Conservation (phyloP, 441 rosid species). For the Croton setiger region DNA sequence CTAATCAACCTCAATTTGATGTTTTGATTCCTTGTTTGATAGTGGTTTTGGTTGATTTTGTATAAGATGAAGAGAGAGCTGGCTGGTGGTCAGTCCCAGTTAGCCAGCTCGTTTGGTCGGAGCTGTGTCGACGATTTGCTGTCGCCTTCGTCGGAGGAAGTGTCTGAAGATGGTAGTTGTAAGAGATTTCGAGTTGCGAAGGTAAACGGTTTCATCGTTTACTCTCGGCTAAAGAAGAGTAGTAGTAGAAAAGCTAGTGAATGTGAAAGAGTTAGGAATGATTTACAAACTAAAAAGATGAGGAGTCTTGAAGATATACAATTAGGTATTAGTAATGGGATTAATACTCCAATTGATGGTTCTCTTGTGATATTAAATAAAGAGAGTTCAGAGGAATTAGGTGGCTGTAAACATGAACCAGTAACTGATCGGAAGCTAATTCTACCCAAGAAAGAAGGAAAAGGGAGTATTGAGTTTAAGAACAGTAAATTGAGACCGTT, state of each 20-base stretch:
- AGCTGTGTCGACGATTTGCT: conserved; percentile 19
- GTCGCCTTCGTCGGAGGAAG: conserved; percentile 4
- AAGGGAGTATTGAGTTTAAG: conserved; percentile 13
- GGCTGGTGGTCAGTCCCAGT: conserved; percentile 23
- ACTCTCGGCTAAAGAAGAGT: conserved; percentile 54
- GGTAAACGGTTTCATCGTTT: conserved; percentile 69
- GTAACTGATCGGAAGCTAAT: conserved; percentile 15
- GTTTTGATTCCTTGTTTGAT: neutral
- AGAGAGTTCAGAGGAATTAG: neutral
- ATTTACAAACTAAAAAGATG: conserved; percentile 17
- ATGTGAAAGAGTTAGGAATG: neutral
- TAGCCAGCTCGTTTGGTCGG: conserved; percentile 16
- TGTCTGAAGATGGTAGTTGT: conserved; percentile 33
- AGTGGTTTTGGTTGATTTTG: conserved; percentile 29
- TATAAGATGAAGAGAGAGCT: conserved; percentile 54
- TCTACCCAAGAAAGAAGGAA: conserved; percentile 13
- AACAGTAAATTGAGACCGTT: conserved; percentile 25
- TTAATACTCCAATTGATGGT: conserved; percentile 7
- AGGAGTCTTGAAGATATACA: conserved; percentile 22
- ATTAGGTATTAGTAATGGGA: conserved; percentile 5
- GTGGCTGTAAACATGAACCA: conserved; percentile 22
- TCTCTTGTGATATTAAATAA: neutral
- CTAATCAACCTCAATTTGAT: neutral
- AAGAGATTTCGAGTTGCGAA: conserved; percentile 50
- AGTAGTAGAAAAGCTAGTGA: conserved; percentile 14